Base-by-base conservation (phyloP, 208 protist species). In the Sergeia podlipaevii region DNA sequence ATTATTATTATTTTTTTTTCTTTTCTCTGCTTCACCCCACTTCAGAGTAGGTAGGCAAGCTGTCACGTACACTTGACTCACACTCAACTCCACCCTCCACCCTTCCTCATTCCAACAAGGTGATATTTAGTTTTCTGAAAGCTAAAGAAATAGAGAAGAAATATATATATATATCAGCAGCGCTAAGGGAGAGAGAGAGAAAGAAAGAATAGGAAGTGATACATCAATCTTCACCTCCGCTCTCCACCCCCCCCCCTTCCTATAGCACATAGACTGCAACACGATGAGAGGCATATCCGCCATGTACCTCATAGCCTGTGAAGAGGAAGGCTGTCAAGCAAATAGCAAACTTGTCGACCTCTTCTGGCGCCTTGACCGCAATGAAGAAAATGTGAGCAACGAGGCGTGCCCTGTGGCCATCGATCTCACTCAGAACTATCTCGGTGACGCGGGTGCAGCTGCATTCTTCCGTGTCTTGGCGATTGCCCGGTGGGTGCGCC, bases 381-480 rank as follows among this genome's bases (percentile, higher is more conserved):
- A 47, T 43, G 23, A 50, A 50, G 15, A 38, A 49, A 20, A 27
- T 20, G 15, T n/a, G 3, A 17, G 36, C 32, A 46, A 21, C 53
- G 23, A 3, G 0, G 42, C 38, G n/a, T 24, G 41, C 36, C 74
- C 79, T 0, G 65, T 60, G 7, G 45, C 59, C 43, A 43, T 85
- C 5, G 74, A 78, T 5, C 63, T 92, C 27, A 46, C 64, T 17
- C 4, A 49, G 13, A 89, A 85, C 32, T 81, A 87, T 28, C 70
- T 92, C 17, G 80, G 85, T 28, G 85, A 92, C 42, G 65, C 74
- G 3, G 85, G 80, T 5, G 58, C 74, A 7, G 85, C 85, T 0
- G 85, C 80, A 0, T 55, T 85, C 20, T 51, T 92, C 32, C 74
- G 80, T 20, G 74, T 76, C 21, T 61, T 89, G 30, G 70, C 77